phyloP scores from a whole-genome alignment of 495 filamentous ascomycete genomes.

The Apodospora peruviana region DNA sequence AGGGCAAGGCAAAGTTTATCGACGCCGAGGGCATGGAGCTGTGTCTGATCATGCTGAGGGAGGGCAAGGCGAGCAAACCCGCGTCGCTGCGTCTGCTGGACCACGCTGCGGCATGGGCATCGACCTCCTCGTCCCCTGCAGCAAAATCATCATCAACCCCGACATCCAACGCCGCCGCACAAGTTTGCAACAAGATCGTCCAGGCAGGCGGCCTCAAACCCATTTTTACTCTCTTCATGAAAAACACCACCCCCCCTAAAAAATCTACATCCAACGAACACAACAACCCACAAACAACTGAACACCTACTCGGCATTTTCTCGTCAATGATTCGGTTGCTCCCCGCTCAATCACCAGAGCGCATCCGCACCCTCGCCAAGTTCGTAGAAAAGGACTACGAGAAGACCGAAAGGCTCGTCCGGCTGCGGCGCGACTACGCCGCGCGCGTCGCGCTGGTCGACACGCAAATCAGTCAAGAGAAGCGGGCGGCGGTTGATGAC shows the following conservation, averaged over 20 bases:
- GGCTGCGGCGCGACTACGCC: conserved; percentile 66
- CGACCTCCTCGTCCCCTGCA: neutral
- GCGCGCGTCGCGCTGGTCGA: conserved; percentile 61
- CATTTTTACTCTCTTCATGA: conserved; percentile 85
- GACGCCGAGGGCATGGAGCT: conserved; percentile 92
- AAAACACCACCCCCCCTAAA: conserved; percentile 43
- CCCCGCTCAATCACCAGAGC: conserved; percentile 68
- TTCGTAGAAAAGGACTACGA: conserved; percentile 94
- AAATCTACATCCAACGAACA: conserved; percentile 41
- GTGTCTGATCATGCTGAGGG: conserved; percentile 67
- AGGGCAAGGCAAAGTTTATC: conserved; percentile 76
- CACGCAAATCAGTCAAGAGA: conserved; percentile 51
- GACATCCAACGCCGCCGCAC: neutral
- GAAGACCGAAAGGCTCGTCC: conserved; percentile 65
- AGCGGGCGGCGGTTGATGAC: conserved; percentile 46
- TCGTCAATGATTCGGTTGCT: conserved; percentile 75
- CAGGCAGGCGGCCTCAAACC: conserved; percentile 82
- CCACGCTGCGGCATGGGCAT: conserved; percentile 53
- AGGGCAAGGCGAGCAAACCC: conserved; percentile 66
- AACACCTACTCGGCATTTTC: conserved; percentile 88
- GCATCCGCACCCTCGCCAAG: conserved; percentile 84
- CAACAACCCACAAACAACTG: conserved; percentile 48
- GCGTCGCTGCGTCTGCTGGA: conserved; percentile 76
- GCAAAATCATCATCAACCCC: neutral
- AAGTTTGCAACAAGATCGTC: conserved; percentile 69